Conservation (phyloP, 345 rosid genomes). For the Acer negundo region DNA sequence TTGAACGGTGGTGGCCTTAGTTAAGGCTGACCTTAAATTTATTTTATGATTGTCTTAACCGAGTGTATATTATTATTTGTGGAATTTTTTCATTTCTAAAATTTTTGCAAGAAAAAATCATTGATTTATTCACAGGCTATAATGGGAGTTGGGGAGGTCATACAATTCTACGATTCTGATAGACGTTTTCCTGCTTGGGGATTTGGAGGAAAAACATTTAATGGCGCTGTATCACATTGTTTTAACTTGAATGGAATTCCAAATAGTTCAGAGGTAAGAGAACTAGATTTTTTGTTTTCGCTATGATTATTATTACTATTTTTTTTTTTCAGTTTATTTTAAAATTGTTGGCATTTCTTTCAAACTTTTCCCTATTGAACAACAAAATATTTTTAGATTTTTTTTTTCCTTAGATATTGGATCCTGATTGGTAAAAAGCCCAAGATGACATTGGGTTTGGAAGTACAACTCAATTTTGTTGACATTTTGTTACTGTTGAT, state of each 20-base stretch:
- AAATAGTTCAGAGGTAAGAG: constrained; percentile 59
- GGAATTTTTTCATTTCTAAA: background rate
- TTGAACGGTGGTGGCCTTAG: background rate
- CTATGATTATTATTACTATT: background rate
- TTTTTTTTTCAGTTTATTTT: background rate
- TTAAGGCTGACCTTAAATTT: background rate
- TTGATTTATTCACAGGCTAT: constrained; percentile 59
- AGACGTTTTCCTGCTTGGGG: constrained; percentile 86
- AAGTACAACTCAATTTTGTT: background rate
- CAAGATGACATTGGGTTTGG: background rate
- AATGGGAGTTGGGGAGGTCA: constrained; percentile 81
- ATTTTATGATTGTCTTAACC: background rate
- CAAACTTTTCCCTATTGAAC: no score
- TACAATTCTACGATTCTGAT: constrained; percentile 86
- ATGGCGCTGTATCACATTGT: constrained; percentile 69
- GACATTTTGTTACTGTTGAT: no score
- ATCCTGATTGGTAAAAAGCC: no score
- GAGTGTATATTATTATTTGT: background rate
- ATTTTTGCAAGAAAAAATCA: background rate
- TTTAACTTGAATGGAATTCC: constrained; percentile 72
- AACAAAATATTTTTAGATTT: no score
- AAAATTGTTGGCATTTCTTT: background rate
- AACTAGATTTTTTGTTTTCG: background rate
- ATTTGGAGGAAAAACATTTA: constrained; percentile 71
- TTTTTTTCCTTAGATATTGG: no score